These are phyloP conservation scores for Hypoxylon crocopeplum DNA, from an alignment of 495 filamentous ascomycete species.

Conservation along the genomic window DNA sequence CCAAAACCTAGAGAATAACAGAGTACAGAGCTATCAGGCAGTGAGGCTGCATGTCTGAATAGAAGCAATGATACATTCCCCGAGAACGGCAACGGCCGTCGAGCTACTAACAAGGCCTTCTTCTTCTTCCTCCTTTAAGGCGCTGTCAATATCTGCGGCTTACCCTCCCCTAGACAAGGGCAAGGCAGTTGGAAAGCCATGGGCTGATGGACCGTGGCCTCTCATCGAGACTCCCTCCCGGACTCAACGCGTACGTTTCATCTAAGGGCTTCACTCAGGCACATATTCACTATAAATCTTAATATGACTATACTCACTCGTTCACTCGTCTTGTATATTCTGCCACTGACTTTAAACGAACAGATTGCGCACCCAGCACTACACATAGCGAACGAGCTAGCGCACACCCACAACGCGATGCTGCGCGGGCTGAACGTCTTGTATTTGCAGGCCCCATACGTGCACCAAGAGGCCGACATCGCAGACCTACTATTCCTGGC, in stretches of 20 bases:
- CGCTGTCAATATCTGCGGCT: neutral
- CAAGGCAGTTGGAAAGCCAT: conserved; percentile 26
- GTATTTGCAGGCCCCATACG: conserved; percentile 54
- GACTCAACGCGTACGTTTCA: conserved; percentile 27
- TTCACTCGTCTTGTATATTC: too few species aligned
- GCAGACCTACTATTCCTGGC: conserved; percentile 51
- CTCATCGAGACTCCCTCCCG: conserved; percentile 42
- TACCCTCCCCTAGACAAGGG: neutral
- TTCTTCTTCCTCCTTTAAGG: neutral
- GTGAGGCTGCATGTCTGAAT: too few species aligned
- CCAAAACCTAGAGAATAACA: too few species aligned
- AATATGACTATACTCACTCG: too few species aligned
- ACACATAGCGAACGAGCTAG: conserved; percentile 51
- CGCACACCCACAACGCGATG: conserved; percentile 56
- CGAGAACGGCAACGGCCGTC: neutral
- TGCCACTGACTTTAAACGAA: too few species aligned
- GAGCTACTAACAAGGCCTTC: neutral
- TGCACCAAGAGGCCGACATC: conserved; percentile 39
- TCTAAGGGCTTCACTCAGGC: too few species aligned
- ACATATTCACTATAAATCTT: too few species aligned
- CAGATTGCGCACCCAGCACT: conserved; percentile 34
- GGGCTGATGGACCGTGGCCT: conserved; percentile 45
- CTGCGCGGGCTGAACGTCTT: conserved; percentile 57
- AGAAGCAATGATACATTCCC: neutral
- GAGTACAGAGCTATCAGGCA: too few species aligned